Evolutionary conservation across 257 asterid species (phyloP), one percentile per base, ranked within the genome.

Genomic region (Fraxinus excelsior): DNA sequence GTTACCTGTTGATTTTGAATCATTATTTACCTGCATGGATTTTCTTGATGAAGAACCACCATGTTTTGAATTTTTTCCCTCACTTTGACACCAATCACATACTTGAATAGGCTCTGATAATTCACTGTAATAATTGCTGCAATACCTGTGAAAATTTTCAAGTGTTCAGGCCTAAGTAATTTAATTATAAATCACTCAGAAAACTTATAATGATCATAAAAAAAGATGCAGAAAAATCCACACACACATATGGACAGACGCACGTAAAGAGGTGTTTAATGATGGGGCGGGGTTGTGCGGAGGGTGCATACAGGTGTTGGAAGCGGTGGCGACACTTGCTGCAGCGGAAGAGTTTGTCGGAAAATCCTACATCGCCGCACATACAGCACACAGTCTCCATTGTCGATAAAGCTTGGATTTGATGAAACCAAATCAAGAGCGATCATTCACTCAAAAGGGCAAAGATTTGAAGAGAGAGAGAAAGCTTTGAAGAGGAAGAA

Each of bases 351-450:
- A 93, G 90, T 80, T 91, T 90, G 78, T 93, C 97, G 53, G 92
- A 83, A 80, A 93, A 93, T 65, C 98, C 98, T 0, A 91, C 92
- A 73, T 93, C 98, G 72, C 97, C 98, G 77, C 97, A 93, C 94
- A 93, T 84, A 76, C 88, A 88, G 56, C 98, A 93, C 65, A 93
- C 94, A 16, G 82, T 86, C 26, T 21, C n/a, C 51, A 25, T 23
- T 65, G 69, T 40, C 9, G 26, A 35, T 28, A 26, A 29, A 56
- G 65, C 65, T 56, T 6, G 28, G 70, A 75, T 70, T 35, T 35
- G 72, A 66, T 49, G 32, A 11, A 70, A 26, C 32, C 16, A n/a
- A 26, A 53, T 18, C 56, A 40, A 67, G 75, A 51, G 29, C 14
- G 67, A 49, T 42, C 34, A 28, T 32, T 46, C 72, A 42, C 67